Base-by-base conservation (phyloP, 495 filamentous ascomycete species). In the Thermothielavioides terrestris region DNA sequence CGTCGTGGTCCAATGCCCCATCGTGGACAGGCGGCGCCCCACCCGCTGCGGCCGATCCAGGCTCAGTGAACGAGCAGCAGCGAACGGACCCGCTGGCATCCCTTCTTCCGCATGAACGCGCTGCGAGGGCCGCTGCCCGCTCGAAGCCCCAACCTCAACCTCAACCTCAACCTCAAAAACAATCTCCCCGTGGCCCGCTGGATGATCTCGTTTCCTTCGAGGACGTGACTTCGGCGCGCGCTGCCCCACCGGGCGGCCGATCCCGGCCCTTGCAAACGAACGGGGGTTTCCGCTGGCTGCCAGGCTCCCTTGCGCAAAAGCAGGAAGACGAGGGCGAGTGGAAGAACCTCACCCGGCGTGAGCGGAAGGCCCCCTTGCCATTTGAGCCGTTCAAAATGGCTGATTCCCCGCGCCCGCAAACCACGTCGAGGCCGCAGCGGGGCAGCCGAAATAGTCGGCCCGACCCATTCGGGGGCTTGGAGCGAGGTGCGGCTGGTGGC, bases 21-120 rank as follows among this genome's bases (percentile, higher is more conserved):
- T 41, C 38, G 21, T 41, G 21, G 28, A 8, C 21, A 8, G 7
- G 21, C 6, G 31, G 3, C n/a, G 5, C 37, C 12, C 37, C 21
- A 7, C n/a, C 46, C 0, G 3, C 46, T 10, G 14, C 12, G 4
- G 30, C 27, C 37, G 18, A 14, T 20, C 6, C 30, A 11, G 37
- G 15, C 4, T 2, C 30, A 12, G 25, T 11, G 17, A 11, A 28
- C 9, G 30, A 30, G 20, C 17, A 23, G 17, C 44, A 31, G 17
- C 15, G 11, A 18, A 18, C 36, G 17, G 39, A 43, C 8, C 34
- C 38, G 14, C 17, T 36, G n/a, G 38, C 47, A 1, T 49, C 30
- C 17, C 46, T 60, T 14, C 57, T 60, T 23, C 57, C 57, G 22
- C 54, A 61, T 40, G 58, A 61, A 17, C 52, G 49, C n/a, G 49